A percentile compares a stretch with the other conserved stretches of the same genome.
Conservation (phyloP, 805 yeast genomes). For the Cyberlindnera galapagoensis region DNA sequence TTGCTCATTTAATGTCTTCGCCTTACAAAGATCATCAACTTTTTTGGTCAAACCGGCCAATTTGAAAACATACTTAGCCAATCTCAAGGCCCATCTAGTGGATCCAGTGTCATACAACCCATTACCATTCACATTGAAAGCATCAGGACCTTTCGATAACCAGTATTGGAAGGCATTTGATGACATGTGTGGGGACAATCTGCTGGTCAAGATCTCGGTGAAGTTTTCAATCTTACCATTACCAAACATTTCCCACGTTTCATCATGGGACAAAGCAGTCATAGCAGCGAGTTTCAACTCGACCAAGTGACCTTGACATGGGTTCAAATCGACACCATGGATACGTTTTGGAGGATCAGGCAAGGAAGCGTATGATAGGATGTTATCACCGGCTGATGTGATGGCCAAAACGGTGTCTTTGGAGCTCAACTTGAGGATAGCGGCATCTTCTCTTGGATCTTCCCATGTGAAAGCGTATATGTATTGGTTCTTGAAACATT, state of each 20-base stretch:
- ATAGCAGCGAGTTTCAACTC: constrained; percentile 74
- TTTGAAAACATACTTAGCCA: constrained; percentile 55
- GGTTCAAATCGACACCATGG: constrained; percentile 83
- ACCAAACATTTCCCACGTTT: constrained; percentile 74
- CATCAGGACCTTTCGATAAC: constrained; percentile 53
- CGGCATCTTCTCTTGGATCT: constrained; percentile 77
- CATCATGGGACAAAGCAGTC: constrained; percentile 46
- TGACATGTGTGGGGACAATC: constrained; percentile 64
- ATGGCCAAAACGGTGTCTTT: constrained; percentile 75
- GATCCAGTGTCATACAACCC: constrained; percentile 81
- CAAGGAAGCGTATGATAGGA: constrained; percentile 65
- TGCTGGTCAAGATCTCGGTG: constrained; percentile 42
- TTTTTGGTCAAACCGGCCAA: constrained; percentile 45
- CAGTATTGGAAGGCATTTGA: constrained; percentile 80
- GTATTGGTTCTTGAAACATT: constrained; percentile 70
- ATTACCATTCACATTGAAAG: constrained; percentile 46
- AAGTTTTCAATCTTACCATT: constrained; percentile 57
- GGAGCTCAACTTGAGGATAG: constrained; percentile 51
- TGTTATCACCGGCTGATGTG: constrained; percentile 83
- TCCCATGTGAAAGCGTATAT: constrained; percentile 91
- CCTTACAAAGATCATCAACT: constrained; percentile 49
- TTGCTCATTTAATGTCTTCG: constrained; percentile 58
- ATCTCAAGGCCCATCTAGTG: constrained; percentile 77
- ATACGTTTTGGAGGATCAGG: constrained; percentile 66
- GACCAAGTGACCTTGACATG: constrained; percentile 72